phyloP scores from a whole-genome alignment of 2,329 filamentous ascomycete species.

The Gnomoniopsis smithogilvyi region DNA sequence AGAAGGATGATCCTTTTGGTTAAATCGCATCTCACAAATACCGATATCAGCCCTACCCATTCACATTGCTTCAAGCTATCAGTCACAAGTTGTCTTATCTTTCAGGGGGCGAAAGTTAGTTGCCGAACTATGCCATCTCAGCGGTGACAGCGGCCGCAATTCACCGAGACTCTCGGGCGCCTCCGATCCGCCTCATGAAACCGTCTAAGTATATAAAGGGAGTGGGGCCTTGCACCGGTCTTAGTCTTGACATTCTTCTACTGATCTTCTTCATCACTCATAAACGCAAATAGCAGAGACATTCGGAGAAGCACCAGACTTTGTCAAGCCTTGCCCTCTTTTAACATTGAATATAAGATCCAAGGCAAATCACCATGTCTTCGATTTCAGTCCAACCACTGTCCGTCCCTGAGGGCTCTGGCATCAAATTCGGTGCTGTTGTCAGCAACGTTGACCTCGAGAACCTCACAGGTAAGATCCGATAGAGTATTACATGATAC shows the following conservation, averaged over 20 bases:
- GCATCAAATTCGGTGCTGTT: conserved; percentile 58
- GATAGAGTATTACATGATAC: conserved; percentile 16
- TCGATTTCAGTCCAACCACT: conserved; percentile 36
- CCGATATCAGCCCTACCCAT: background rate
- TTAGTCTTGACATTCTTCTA: background rate
- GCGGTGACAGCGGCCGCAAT: conserved; percentile 1
- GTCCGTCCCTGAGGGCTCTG: conserved; percentile 32
- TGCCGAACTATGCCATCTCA: conserved; percentile 3
- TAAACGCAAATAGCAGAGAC: background rate
- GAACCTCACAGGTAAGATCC: conserved; percentile 54
- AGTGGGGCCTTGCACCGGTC: background rate
- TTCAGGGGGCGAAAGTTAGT: background rate
- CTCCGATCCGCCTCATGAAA: background rate
- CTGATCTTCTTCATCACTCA: background rate
- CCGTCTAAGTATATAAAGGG: background rate
- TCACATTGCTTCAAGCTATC: background rate
- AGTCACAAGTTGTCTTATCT: background rate
- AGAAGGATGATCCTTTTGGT: background rate
- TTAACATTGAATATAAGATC: background rate
- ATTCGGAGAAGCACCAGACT: no score
- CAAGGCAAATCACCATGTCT: conserved; percentile 12
- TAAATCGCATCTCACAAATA: background rate
- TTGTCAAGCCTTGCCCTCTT: background rate
- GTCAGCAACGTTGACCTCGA: conserved; percentile 59
- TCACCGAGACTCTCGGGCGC: background rate